phyloP scores from a whole-genome alignment of 2,329 filamentous ascomycete species.

The Coniochaeta ligniaria region DNA sequence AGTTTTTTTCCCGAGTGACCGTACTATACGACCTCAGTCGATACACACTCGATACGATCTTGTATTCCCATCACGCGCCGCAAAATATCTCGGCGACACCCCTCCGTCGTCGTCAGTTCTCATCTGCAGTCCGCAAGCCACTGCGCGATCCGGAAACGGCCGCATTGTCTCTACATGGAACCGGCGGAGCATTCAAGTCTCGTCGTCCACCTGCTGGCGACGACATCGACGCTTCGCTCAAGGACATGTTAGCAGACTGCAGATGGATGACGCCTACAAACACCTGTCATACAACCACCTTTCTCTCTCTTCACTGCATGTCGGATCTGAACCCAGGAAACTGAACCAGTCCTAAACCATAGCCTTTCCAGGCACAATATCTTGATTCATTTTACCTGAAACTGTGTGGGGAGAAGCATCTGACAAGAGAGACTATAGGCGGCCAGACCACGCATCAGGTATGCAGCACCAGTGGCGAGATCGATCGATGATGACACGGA shows the following conservation, averaged over 20 bases:
- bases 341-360: conserved; percentile 12
- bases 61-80: background rate
- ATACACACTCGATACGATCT: background rate
- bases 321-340: conserved; percentile 7
- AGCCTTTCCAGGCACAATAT: conserved; percentile 4
- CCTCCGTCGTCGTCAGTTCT: background rate
- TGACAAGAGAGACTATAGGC: conserved; percentile 41
- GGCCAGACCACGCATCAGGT: conserved; percentile 70
- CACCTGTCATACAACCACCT: background rate
- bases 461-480: conserved; percentile 26
- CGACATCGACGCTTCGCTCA: background rate
- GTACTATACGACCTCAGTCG: background rate
- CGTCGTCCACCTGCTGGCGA: background rate
- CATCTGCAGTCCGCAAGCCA: background rate
- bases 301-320: background rate
- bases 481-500: conserved; percentile 7
- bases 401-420: conserved; percentile 18
- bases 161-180: background rate
- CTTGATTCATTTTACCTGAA: conserved; percentile 3
- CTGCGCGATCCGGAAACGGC: background rate
- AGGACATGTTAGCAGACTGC: background rate
- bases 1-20: conserved; percentile 19
- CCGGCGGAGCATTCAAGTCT: background rate
- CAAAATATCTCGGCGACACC: background rate
- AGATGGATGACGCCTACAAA: background rate